Conservation (phyloP, 257 asterid genomes). For the Phtheirospermum japonicum region DNA sequence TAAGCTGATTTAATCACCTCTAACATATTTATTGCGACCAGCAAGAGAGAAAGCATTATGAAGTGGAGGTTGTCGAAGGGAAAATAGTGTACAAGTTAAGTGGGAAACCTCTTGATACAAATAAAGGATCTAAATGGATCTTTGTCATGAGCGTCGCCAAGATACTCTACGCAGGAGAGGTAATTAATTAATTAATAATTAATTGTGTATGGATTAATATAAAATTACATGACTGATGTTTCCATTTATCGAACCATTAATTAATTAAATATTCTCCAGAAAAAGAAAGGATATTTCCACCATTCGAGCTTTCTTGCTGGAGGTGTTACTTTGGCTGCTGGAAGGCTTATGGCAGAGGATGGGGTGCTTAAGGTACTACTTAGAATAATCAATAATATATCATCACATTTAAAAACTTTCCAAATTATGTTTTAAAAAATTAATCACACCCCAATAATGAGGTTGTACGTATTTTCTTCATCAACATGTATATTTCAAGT, state of each 20-base stretch:
- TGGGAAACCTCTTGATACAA: conserved; percentile 60
- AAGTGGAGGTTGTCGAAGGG: conserved; percentile 59
- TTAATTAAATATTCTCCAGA: conserved; percentile 43
- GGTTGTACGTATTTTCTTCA: too few relatives aligned
- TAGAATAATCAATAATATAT: too few relatives aligned
- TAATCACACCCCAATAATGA: too few relatives aligned
- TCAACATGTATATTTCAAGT: too few relatives aligned
- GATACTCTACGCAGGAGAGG: conserved; percentile 76
- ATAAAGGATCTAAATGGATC: conserved; percentile 66
- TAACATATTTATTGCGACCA: too few relatives aligned
- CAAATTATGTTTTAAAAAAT: too few relatives aligned
- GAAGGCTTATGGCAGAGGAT: conserved; percentile 68
- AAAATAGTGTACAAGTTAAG: conserved; percentile 48
- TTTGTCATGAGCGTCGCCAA: conserved; percentile 90
- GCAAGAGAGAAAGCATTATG: conserved; percentile 82
- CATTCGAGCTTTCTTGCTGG: conserved; percentile 99
- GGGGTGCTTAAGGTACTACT: conserved; percentile 89
- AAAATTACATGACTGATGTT: too few relatives aligned
- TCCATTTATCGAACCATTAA: too few relatives aligned
- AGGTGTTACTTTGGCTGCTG: conserved; percentile 93
- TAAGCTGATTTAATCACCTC: too few relatives aligned
- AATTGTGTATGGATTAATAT: too few relatives aligned
- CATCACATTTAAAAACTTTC: too few relatives aligned
- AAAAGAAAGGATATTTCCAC: conserved; percentile 84
- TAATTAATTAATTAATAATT: too few relatives aligned